These are phyloP conservation scores for Cryptosporidium ryanae DNA, from an alignment of 169 alveolate genomes.

Conservation along the genomic window DNA sequence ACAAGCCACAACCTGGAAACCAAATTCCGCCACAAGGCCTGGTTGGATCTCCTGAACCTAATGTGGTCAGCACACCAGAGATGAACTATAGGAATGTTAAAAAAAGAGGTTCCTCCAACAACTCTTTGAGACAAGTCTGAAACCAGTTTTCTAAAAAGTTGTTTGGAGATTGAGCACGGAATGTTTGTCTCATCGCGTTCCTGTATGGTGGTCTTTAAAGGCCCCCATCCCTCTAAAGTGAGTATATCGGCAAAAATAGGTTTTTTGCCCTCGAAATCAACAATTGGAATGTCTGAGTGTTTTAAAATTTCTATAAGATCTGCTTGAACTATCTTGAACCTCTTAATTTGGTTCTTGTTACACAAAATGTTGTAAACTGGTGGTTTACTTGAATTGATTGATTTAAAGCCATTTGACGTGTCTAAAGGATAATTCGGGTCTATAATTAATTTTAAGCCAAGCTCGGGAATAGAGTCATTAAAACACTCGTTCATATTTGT, in stretches of 20 bases:
- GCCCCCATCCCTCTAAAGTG: slow-evolving; percentile 64
- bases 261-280: slow-evolving; percentile 52
- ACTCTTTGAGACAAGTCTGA: slow-evolving; percentile 69
- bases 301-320: slow-evolving; percentile 37
- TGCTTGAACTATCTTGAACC: slow-evolving; percentile 39
- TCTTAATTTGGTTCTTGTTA: slow-evolving; percentile 34
- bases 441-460: slow-evolving; percentile 7
- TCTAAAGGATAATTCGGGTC: slow-evolving; percentile 40
- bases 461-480: slow-evolving; percentile 24
- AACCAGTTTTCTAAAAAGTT: slow-evolving; percentile 41
- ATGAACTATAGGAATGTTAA: slow-evolving; percentile 45
- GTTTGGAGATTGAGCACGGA: slow-evolving; percentile 66
- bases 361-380: slow-evolving; percentile 42
- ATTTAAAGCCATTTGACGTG: slow-evolving; percentile 21
- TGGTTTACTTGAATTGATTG: slow-evolving; percentile 21
- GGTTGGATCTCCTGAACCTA: slow-evolving; percentile 40
- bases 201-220: slow-evolving; percentile 40
- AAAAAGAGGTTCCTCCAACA: slow-evolving; percentile 68
- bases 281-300: slow-evolving; percentile 10
- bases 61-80: slow-evolving; percentile 71
- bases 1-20: slow-evolving; percentile 61
- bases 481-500: slow-evolving; percentile 35
- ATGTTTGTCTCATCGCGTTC: slow-evolving; percentile 33
- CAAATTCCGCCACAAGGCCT: slow-evolving; percentile 55
- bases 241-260: slow-evolving; percentile 50